Base-by-base conservation (phyloP, 2,329 filamentous ascomycete genomes). In the Ilyonectria sp. region DNA sequence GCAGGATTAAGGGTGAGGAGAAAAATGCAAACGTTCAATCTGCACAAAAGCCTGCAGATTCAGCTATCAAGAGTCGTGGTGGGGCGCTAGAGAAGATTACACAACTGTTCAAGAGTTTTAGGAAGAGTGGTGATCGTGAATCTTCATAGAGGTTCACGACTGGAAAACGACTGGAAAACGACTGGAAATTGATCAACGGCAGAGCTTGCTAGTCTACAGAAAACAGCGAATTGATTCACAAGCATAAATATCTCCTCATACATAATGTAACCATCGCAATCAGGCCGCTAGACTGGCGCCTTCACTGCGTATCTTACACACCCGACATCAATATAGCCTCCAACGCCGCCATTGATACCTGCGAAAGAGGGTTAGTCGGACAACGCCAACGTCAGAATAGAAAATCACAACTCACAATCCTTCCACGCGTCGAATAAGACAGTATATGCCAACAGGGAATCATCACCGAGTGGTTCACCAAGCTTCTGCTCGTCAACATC, bases 321-420 rank as follows among this genome's bases (percentile, higher is more conserved):
- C 1, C 64, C 54, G 26, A 33, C 59, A 33, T 67, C 64, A 13
- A 63, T 46, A 35, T 62, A 49, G 11, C 59, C 59, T n/a, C 54
- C 59, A 19, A 67, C 53, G 17, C 46, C 60, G 11, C 53, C 60
- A 44, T 63, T 58, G 17, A 43, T 46, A 31, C 60, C 53, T 63
- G 21, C 19, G 17, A 37, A 10, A 11, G 2, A 37, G 35, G 8
- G 23, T 58, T 43, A 63, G 60, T 13, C 33, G 1, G n/a, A 13
- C 33, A 23, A 19, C n/a, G 10, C 19, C 2, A 13, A 4, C n/a
- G 13, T 11, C 3, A 37, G 35, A 17, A 10, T 6, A 26, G 17
- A 37, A 37, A 10, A 37, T 37, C 35, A 15, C 8, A 37, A 63
- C 60, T 63, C 40, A 58, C 60, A 63, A 17, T 57, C 43, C 4